Evolutionary conservation across 352 stramenopile species (phyloP), one percentile per base, ranked within the genome.

Genomic region (Phytophthora syringae): DNA sequence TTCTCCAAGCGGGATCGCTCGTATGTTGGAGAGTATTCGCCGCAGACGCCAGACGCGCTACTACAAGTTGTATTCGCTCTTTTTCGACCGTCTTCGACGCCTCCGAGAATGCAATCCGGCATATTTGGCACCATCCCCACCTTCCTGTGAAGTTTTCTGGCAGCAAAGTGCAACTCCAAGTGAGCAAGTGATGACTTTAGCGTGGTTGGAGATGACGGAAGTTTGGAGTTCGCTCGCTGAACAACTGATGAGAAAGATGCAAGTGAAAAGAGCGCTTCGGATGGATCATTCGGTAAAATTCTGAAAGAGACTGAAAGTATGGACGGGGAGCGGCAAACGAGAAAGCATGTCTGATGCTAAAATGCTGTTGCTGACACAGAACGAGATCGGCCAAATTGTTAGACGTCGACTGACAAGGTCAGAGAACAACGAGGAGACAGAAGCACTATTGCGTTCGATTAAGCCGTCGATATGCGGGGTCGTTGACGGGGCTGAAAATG

Each of bases 261-360:
- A 36, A 24, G 36, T 64, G 13, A 57, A 47, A 30, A 51, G 51
- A 18, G 55, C 40, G 6, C 7, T 51, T 13, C 25, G 45, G 2
- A 64, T 55, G 21, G 45, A 64, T 27, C 55, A 64, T 45, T 58
- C 57, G 3, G 47, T 45, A 2, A 58, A 58, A 22, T 64, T 64
- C 30, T 52, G 57, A 15, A 57, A 64, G 15, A 16, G 18, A 4
- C 30, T 64, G 11, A 43, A 58, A 28, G 13, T 47, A 18, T 58
- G 57, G 10, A 13, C 12, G 11, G 25, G 22, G 2, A 18, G 5
- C 3, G 57, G 34, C 1, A 25, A 56, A 36, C n/a, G 37, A 2
- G 47, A 52, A 18, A 57, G 20, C 20, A 13, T 64, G 11, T 7
- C 15, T 2, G 47, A 58, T 28, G 57, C 27, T 7, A 57, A 64